These are phyloP conservation scores for Austroboletus novae-zelandiae DNA, from an alignment of 1,284 basidiomycete species.

Conservation along the genomic window DNA sequence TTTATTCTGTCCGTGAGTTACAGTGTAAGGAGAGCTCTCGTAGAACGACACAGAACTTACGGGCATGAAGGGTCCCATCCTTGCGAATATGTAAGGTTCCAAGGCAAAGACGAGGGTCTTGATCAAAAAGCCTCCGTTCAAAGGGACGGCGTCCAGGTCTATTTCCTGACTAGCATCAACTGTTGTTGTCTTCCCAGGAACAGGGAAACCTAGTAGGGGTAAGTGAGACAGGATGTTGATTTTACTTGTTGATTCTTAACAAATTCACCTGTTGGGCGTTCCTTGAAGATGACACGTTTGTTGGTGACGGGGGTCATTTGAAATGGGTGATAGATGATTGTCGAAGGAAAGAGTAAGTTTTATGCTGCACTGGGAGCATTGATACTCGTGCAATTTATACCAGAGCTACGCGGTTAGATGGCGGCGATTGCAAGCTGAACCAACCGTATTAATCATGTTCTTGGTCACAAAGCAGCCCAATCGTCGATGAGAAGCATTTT, in stretches of 20 bases:
- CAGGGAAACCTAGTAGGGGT: constrained; percentile 1
- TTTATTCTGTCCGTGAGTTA: neutral
- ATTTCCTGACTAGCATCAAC: constrained; percentile 15
- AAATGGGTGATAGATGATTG: neutral
- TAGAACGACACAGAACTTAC: neutral
- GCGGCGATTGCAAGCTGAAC: too few relatives aligned
- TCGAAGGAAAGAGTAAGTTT: neutral
- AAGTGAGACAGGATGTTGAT: neutral
- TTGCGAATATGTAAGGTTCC: constrained; percentile 4
- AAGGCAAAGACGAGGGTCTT: constrained; percentile 18
- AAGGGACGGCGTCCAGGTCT: constrained; percentile 11
- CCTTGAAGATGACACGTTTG: constrained; percentile 10
- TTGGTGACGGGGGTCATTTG: constrained; percentile 11
- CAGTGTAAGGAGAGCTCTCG: neutral
- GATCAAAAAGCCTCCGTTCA: constrained; percentile 13
- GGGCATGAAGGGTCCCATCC: constrained; percentile 5
- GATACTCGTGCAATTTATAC: neutral
- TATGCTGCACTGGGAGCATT: neutral
- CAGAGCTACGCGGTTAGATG: too few relatives aligned
- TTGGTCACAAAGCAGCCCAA: too few relatives aligned
- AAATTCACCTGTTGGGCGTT: constrained; percentile 4
- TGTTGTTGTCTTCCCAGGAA: constrained; percentile 12
- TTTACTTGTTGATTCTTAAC: too few relatives aligned
- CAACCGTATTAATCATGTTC: too few relatives aligned
- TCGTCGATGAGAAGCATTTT: too few relatives aligned